Conservation (phyloP, 257 asterid genomes). For the Capsicum pubescens region DNA sequence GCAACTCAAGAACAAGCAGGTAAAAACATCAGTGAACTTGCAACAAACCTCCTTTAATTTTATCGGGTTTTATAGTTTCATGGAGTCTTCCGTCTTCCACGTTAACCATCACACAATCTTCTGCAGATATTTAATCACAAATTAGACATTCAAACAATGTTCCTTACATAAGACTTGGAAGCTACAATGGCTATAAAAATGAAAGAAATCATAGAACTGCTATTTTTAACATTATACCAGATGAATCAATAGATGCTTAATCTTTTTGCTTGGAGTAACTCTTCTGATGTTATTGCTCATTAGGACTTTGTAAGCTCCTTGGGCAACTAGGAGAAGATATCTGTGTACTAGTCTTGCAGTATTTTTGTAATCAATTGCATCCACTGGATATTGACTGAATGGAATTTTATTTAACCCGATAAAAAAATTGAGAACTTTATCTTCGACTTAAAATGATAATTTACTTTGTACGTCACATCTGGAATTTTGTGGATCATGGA, state of each 20-base stretch:
- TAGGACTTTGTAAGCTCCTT: not conserved
- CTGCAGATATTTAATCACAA: constrained; percentile 33
- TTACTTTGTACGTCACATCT: constrained; percentile 11
- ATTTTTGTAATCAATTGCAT: constrained; percentile 1
- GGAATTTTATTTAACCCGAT: not conserved
- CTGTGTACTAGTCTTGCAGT: not conserved
- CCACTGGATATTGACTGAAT: not conserved
- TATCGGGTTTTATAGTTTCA: constrained; percentile 29
- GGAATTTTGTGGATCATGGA: constrained; percentile 12
- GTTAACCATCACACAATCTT: constrained; percentile 31
- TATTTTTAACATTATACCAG: constrained; percentile 49
- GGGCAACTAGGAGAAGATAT: constrained; percentile 9
- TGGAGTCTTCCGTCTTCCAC: constrained; percentile 31
- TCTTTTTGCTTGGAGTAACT: not conserved
- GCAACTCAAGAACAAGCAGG: not conserved
- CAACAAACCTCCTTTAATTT: constrained; percentile 33
- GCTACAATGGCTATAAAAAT: not conserved
- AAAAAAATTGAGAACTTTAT: not conserved
- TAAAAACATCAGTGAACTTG: constrained; percentile 15
- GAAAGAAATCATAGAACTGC: not conserved
- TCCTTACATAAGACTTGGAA: not conserved
- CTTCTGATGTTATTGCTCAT: constrained; percentile 1
- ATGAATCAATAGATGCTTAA: constrained; percentile 50
- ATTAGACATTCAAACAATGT: not conserved
- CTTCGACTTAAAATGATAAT: not conserved